Conservation (phyloP, 192 early-diverging fungal genomes). For the Entomortierella beljakovae region DNA sequence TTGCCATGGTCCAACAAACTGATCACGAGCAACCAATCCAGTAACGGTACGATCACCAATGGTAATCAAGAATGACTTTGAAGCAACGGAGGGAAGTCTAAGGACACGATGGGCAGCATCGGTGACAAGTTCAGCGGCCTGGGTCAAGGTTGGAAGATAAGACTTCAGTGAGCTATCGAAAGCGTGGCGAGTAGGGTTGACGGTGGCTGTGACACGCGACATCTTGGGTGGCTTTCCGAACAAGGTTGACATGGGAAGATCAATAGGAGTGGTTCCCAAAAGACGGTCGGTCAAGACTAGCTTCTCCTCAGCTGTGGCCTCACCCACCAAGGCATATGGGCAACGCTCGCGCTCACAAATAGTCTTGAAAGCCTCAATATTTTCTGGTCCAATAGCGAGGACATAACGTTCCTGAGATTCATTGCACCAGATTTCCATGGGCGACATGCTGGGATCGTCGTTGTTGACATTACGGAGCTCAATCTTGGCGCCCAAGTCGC, state of each 20-base stretch:
- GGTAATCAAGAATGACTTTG: slow-evolving; percentile 96
- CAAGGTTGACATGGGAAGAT: slow-evolving; percentile 94
- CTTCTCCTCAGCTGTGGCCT: slow-evolving; percentile 83
- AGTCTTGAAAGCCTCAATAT: slow-evolving; percentile 72
- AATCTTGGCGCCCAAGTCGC: slow-evolving; percentile 89
- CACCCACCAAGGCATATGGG: slow-evolving; percentile 90
- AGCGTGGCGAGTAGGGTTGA: slow-evolving; percentile 58
- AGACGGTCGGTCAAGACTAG: slow-evolving; percentile 86
- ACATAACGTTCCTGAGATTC: slow-evolving; percentile 99
- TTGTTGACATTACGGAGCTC: slow-evolving; percentile 92
- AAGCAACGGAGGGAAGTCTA: slow-evolving; percentile 87
- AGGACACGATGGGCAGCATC: slow-evolving; percentile 84
- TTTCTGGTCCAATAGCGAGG: slow-evolving; percentile 83
- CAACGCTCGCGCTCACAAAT: slow-evolving; percentile 94
- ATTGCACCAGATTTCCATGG: slow-evolving; percentile 99
- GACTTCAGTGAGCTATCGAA: slow-evolving; percentile 71
- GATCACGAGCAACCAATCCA: slow-evolving; percentile 95
- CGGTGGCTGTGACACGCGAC: slow-evolving; percentile 78
- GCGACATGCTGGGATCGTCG: slow-evolving; percentile 93
- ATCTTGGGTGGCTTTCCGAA: slow-evolving; percentile 99
- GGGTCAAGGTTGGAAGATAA: slow-evolving; percentile 65
- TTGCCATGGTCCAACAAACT: slow-evolving; percentile 99
- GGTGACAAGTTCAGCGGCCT: slow-evolving; percentile 54
- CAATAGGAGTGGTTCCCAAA: slow-evolving; percentile 75
- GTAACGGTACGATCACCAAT: slow-evolving; percentile 98